A percentile compares a stretch with the other conserved stretches of the same genome.
Conservation (phyloP, 140 eudicot genomes). For the Flaveria floridana region DNA sequence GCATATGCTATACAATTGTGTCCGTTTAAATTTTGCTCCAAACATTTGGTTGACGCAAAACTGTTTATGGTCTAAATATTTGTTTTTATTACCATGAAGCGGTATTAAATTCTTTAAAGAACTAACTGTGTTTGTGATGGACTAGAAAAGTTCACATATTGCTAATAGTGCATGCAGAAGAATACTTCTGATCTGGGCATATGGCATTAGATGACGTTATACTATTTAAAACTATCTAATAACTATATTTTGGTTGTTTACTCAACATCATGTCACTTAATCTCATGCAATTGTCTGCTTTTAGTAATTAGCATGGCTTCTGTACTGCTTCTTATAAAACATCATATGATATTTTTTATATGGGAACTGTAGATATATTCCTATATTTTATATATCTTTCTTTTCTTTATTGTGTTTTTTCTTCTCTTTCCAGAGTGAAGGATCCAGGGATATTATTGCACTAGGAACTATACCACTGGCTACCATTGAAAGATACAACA, state of each 20-base stretch:
- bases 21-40: neutral
- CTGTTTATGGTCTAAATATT: constrained; percentile 5
- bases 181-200: neutral
- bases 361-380: neutral
- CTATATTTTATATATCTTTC: constrained; percentile 15
- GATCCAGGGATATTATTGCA: constrained; percentile 71
- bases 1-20: constrained; percentile 21
- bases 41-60: constrained; percentile 15
- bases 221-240: constrained; percentile 12
- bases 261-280: constrained; percentile 10
- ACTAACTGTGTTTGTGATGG: constrained; percentile 7
- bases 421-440: constrained; percentile 63
- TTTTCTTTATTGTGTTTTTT: constrained; percentile 21
- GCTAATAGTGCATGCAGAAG: constrained; percentile 11
- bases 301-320: constrained; percentile 16
- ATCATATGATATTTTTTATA: constrained; percentile 18
- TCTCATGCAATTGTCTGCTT: constrained; percentile 19
- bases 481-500: constrained; percentile 80
- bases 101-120: constrained; percentile 1
- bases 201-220: neutral
- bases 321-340: constrained; percentile 3
- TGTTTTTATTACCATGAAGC: neutral
- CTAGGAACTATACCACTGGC: constrained; percentile 95
- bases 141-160: constrained; percentile 18
- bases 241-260: constrained; percentile 12